Evolutionary conservation across 1,139 yeast species (phyloP).

Genomic region (Nakaseomyces kungkrabaensis): DNA sequence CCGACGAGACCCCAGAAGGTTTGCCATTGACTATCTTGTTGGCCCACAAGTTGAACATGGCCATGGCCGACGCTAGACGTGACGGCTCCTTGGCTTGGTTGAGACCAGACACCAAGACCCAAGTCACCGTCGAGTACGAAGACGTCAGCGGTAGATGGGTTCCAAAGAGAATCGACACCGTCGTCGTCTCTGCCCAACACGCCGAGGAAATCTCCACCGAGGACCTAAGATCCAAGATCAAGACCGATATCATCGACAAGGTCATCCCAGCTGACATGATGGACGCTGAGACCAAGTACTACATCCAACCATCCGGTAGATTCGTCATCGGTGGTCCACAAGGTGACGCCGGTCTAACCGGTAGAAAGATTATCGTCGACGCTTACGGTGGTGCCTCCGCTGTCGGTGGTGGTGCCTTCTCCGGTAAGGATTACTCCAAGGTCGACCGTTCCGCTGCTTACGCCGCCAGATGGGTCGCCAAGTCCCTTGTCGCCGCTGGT

Average conservation of each 20-base stretch:
- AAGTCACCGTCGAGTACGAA: conserved; percentile 92
- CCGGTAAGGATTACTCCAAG: conserved; percentile 98
- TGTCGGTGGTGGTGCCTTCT: conserved; percentile 99
- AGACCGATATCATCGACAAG: conserved; percentile 71
- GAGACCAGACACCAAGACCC: conserved; percentile 99
- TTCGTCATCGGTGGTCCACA: conserved; percentile 99
- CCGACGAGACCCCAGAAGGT: conserved; percentile 94
- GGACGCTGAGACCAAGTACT: conserved; percentile 89
- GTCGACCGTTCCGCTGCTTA: conserved; percentile 99
- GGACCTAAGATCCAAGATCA: conserved; percentile 70
- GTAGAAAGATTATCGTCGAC: conserved; percentile 97
- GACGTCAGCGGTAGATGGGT: conserved; percentile 87
- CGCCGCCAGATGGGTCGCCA: conserved; percentile 99
- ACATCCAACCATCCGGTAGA: conserved; percentile 97
- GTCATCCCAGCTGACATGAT: conserved; percentile 82
- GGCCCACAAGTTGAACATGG: conserved; percentile 91
- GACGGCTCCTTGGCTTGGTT: conserved; percentile 87
- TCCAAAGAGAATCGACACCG: conserved; percentile 91
- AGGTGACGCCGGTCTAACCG: conserved; percentile 99
- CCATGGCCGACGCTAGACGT: conserved; percentile 92
- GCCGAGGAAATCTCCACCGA: conserved; percentile 89
- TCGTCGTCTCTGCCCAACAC: conserved; percentile 93
- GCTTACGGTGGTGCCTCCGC: conserved; percentile 99
- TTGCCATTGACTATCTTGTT: conserved; percentile 86
- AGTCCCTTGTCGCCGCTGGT: conserved; percentile 86